These are phyloP conservation scores for Coniochaeta prunicola DNA, from an alignment of 2,329 filamentous ascomycete genomes.

Conservation along the genomic window DNA sequence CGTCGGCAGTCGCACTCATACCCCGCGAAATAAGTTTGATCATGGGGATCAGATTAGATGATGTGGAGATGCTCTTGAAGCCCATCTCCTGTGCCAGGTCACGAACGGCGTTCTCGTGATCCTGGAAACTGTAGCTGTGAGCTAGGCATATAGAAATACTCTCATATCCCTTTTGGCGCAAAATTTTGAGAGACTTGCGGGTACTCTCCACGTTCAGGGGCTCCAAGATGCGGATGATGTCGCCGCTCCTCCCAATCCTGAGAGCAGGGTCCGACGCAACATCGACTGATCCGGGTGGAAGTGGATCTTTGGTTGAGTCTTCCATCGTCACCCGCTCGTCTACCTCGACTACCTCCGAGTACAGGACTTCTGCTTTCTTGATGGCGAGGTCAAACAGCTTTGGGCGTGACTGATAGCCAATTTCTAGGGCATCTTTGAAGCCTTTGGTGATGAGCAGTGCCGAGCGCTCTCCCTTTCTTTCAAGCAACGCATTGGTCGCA, in stretches of 20 bases:
- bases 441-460: conserved; percentile 60
- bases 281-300: neutral
- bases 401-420: conserved; percentile 59
- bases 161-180: conserved; percentile 53
- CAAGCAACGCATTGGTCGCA: conserved; percentile 59
- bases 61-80: conserved; percentile 60
- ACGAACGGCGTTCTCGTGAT: conserved; percentile 51
- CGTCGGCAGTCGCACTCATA: conserved; percentile 62
- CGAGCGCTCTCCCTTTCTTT: conserved; percentile 58
- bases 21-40: conserved; percentile 65
- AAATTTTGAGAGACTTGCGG: conserved; percentile 45
- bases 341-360: conserved; percentile 56
- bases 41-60: conserved; percentile 64
- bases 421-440: conserved; percentile 58
- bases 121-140: conserved; percentile 64
- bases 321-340: conserved; percentile 60
- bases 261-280: neutral
- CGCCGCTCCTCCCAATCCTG: conserved; percentile 36
- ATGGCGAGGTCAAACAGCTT: conserved; percentile 62
- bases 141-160: conserved; percentile 66
- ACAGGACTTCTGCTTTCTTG: conserved; percentile 54
- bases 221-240: conserved; percentile 55
- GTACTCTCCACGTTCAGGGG: conserved; percentile 39
- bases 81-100: conserved; percentile 57
- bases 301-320: conserved; percentile 48